Percentiles rank a stretch among this genome's conserved stretches.
These are phyloP conservation scores for Solanum chmielewskii DNA, from an alignment of 257 asterid species.

Conservation along the genomic window DNA sequence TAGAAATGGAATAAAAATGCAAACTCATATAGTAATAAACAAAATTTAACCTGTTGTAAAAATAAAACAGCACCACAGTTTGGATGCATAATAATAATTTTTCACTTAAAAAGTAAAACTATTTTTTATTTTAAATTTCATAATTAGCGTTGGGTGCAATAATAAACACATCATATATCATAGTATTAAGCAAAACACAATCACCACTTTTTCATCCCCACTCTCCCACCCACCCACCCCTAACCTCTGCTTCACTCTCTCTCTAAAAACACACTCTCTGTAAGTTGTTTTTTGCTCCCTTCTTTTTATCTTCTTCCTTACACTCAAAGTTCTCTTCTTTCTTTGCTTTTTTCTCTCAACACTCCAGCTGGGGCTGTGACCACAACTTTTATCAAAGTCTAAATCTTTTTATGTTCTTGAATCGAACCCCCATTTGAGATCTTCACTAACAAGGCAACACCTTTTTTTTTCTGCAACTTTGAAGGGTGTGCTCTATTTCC, in stretches of 20 bases:
- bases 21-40: too few species aligned
- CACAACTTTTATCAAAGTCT: background rate
- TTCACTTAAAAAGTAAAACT: too few species aligned
- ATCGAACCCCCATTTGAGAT: conserved; percentile 12
- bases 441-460: conserved; percentile 4
- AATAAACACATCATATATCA: background rate
- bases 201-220: background rate
- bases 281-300: background rate
- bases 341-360: background rate
- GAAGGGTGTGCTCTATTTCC: conserved; percentile 18
- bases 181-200: background rate
- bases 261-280: background rate
- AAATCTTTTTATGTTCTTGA: background rate
- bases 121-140: too few species aligned
- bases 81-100: too few species aligned
- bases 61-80: too few species aligned
- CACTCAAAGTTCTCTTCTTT: background rate
- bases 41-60: too few species aligned
- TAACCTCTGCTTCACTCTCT: background rate
- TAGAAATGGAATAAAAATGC: too few species aligned
- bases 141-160: background rate
- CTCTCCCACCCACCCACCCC: background rate
- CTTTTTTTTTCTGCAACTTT: background rate
- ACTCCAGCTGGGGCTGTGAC: background rate
- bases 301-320: conserved; percentile 10